Conservation (phyloP, 306 rosid genomes). For the Citrullus amarus region DNA sequence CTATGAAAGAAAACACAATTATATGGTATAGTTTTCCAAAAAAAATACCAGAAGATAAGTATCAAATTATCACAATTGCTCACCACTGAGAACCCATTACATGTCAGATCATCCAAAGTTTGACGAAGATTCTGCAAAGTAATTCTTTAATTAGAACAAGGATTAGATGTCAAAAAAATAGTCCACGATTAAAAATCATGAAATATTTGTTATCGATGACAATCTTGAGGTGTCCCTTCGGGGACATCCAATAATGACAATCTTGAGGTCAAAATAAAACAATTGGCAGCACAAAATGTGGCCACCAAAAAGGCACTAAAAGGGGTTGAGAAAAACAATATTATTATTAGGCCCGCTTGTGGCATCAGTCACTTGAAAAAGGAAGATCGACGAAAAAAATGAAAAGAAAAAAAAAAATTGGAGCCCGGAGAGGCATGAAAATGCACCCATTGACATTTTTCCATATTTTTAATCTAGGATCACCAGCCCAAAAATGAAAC, state of each 20-base stretch:
- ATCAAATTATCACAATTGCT: conserved; percentile 10
- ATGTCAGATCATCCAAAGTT: conserved; percentile 82
- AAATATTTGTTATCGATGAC: not conserved
- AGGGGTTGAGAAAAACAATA: not conserved
- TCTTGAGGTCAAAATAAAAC: not conserved
- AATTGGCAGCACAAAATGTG: not conserved
- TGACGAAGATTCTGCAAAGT: conserved; percentile 86
- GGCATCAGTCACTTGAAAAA: not conserved
- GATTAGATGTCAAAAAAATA: conserved; percentile 11
- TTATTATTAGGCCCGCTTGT: not conserved
- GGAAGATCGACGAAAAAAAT: not conserved
- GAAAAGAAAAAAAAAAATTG: not conserved
- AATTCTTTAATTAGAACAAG: conserved; percentile 10
- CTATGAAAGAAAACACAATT: not conserved
- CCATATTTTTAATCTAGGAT: not conserved
- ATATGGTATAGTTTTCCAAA: not conserved
- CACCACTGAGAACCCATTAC: conserved; percentile 88
- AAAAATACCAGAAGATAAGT: not conserved
- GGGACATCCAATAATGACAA: not conserved
- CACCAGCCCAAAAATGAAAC: not conserved
- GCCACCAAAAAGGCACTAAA: not conserved
- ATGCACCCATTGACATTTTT: not conserved
- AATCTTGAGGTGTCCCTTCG: not conserved
- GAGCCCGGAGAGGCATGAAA: not conserved
- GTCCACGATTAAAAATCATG: not conserved